A percentile compares a stretch with the other conserved stretches of the same genome.
These are phyloP conservation scores for Chytriomyces sp. DNA, from an alignment of 192 early-diverging fungal species.

Conservation along the genomic window DNA sequence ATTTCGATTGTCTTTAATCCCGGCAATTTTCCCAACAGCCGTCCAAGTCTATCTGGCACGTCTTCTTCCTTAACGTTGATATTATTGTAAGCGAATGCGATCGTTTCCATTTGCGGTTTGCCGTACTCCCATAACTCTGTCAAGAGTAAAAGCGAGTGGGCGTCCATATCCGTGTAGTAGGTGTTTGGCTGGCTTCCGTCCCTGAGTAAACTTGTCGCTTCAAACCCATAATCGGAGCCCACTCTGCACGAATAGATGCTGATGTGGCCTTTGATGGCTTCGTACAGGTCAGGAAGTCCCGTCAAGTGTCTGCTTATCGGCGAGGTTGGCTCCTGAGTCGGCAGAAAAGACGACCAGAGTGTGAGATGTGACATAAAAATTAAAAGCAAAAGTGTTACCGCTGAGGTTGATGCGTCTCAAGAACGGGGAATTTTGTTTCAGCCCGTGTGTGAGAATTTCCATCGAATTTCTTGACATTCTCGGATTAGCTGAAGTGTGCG, in stretches of 20 bases:
- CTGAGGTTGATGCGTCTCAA: no score
- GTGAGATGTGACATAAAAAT: background rate
- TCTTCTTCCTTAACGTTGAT: background rate
- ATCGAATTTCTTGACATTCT: no score
- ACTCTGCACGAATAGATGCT: background rate
- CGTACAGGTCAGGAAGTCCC: constrained; percentile 7
- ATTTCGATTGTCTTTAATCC: background rate
- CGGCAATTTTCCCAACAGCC: background rate
- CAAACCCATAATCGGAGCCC: constrained; percentile 10
- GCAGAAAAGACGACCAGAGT: no score
- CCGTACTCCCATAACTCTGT: constrained; percentile 3
- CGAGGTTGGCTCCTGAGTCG: background rate
- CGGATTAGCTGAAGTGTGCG: background rate
- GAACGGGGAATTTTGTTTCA: constrained; percentile 16
- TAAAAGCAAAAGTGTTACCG: no score
- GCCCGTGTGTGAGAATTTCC: no score
- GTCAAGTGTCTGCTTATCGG: background rate
- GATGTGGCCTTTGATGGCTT: constrained; percentile 7
- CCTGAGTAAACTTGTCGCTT: background rate
- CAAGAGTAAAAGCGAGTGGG: background rate
- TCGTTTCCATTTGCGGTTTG: background rate
- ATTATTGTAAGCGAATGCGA: background rate
- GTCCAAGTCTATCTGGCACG: background rate
- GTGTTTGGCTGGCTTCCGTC: background rate
- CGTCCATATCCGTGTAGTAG: background rate